A percentile compares a stretch with the other conserved stretches of the same genome.
These are phyloP conservation scores for Neopestalotiopsis sp. DNA, from an alignment of 2,329 filamentous ascomycete genomes.

Conservation along the genomic window DNA sequence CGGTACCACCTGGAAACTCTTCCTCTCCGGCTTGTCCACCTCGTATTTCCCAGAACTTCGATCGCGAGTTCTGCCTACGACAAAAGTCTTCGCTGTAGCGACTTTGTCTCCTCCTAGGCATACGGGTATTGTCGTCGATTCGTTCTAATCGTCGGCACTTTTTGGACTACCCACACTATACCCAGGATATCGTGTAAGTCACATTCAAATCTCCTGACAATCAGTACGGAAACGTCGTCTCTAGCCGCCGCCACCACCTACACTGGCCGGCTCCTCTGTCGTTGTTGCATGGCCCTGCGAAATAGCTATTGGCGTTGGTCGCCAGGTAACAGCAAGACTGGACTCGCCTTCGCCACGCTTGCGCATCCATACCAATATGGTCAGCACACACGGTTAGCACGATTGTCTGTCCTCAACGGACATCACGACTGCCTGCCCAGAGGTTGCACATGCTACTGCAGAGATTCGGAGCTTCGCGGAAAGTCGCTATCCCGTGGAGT, in stretches of 20 bases:
- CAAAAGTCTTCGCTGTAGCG: not conserved
- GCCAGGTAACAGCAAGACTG: not conserved
- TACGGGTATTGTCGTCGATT: not conserved
- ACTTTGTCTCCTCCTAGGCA: not conserved
- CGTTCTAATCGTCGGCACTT: not conserved
- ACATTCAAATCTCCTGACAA: not conserved
- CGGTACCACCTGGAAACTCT: not conserved
- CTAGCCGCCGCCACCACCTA: not conserved
- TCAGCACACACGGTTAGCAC: conserved; percentile 16
- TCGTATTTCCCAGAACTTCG: not conserved
- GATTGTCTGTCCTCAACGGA: not conserved
- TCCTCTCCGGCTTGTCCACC: not conserved
- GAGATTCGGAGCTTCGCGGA: conserved; percentile 26
- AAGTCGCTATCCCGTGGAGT: conserved; percentile 30
- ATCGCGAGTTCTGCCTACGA: conserved; percentile 3
- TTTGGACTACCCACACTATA: not conserved
- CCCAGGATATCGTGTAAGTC: conserved; percentile 10
- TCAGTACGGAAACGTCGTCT: not conserved
- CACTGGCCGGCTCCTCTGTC: not conserved
- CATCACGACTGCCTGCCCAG: not conserved
- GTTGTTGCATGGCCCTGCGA: not conserved
- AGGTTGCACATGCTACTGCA: conserved; percentile 23
- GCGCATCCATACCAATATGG: not conserved
- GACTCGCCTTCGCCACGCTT: not conserved
- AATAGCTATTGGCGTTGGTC: not conserved